Base-by-base conservation (phyloP, 2,329 filamentous ascomycete genomes). In the Endoconidiophora laricicola region DNA sequence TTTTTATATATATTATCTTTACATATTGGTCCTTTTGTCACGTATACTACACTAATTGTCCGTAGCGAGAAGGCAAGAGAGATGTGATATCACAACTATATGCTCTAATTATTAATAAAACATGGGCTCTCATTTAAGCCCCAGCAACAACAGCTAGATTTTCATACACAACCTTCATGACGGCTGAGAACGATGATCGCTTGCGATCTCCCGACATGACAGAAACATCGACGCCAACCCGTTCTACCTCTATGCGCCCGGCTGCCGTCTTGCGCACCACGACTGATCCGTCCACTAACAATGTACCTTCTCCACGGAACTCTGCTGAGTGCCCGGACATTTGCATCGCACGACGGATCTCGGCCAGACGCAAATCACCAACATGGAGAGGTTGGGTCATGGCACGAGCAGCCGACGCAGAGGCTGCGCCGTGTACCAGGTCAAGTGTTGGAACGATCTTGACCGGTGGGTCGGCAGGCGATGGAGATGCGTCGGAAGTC, bases 161-260 rank as follows among this genome's bases (percentile, higher is more conserved):
- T 57, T 94, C 86, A 62, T 98, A 98, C 56, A 98, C 93, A 65
- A 85, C 87, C 65, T 72, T 80, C 67, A 86, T 86, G 7, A 96
- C 90, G 48, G 84, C 84, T 60, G 86, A 85, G 60, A 95, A 93
- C 36, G 83, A 87, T 52, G 78, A 77, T 46, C 71, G 57, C 53
- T 46, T 47, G 16, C 60, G 57, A n/a, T 60, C 60, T 5, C 56
- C 57, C 1, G 46, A 48, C 12, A 10, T 20, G 1, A 37, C 26
- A 2, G 45, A 38, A 9, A 46, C n/a, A 57, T 59, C 22, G 62
- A 63, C 55, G 1, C 78, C 83, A 4, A 82, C 78, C 53, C 81
- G 83, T 66, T 94, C 90, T 16, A 94, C 78, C 65, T 93, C 90
- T 59, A 95, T 86, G 57, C 76, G 79, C 0, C 88, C 88, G n/a